Evolutionary conservation across 1,284 basidiomycete species (phyloP), one percentile per base, ranked within the genome.

Genomic region (Microbotryum violaceum): DNA sequence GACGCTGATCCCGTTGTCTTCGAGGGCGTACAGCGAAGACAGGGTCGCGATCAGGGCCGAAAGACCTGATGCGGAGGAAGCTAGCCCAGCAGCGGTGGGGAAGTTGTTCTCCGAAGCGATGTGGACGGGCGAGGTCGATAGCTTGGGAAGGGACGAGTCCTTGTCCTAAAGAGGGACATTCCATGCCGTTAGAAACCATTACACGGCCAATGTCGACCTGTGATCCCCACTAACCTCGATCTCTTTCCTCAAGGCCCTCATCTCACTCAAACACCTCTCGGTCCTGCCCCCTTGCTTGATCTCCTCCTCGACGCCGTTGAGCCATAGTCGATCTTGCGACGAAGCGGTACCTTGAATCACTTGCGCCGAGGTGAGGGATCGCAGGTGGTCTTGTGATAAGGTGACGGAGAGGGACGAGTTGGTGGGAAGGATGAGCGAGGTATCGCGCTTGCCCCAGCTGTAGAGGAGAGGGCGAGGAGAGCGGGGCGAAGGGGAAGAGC

Each of bases 41-140:
- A 99, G 83, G 53, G 93, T 96, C 9, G 87, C 82, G 54, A 92
- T 89, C 48, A 99, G 85, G 0, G 94, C 96, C 1, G 96, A 94
- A 69, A 98, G 94, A 16, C 94, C 94, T 0, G 93, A 91, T 0
- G 96, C 94, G 33, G 92, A 97, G 0, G 94, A 97, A 0, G 96
- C 94, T 46, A 99, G 85, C 14, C 94, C 96, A 0, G 94, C 96
- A 9, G 96, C 96, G 6, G 94, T 98, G 27, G 94, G 94, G 81
- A 99, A 98, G 81, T 98, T 98, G 83, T 99, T 99, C 79, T 86
- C 87, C 12, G 93, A 97, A 63, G 85, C 85, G 68, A 99, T 92
- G 77, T 90, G 89, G 3, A 96, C 82, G 33, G 81, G 78, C 75
- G 80, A 87, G 20, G 80, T 74, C 0, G 91, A 87, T 56, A 94